phyloP scores from a whole-genome alignment of 2,329 filamentous ascomycete species.

The Diaporthe destruens region DNA sequence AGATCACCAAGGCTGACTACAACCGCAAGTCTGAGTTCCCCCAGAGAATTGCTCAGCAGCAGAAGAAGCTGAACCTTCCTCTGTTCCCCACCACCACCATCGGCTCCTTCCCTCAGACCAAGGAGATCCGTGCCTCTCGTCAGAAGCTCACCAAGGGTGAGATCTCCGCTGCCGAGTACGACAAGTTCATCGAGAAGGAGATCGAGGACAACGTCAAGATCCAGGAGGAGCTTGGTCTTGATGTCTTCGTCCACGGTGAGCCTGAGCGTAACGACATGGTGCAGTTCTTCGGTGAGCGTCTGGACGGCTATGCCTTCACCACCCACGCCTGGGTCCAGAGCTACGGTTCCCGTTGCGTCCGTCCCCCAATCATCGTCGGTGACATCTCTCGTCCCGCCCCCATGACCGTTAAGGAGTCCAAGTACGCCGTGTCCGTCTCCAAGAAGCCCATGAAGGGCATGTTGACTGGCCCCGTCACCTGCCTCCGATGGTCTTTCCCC shows the following conservation, averaged over 20 bases:
- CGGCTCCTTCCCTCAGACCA: conserved; percentile 99
- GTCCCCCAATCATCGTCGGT: conserved; percentile 97
- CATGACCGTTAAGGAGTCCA: conserved; percentile 99
- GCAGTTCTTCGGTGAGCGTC: conserved; percentile 98
- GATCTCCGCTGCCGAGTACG: conserved; percentile 92
- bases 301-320: conserved; percentile 98
- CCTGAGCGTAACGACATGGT: conserved; percentile 99
- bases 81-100: conserved; percentile 99
- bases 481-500: conserved; percentile 99
- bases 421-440: conserved; percentile 95
- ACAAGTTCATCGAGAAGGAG: conserved; percentile 99
- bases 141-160: conserved; percentile 99
- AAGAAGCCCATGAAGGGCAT: conserved; percentile 99
- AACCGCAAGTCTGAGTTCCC: conserved; percentile 93
- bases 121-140: conserved; percentile 91
- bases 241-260: conserved; percentile 98
- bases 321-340: conserved; percentile 98
- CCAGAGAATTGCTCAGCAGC: conserved; percentile 86
- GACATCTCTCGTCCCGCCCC: conserved; percentile 96
- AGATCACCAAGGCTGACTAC: conserved; percentile 87
- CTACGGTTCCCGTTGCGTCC: conserved; percentile 98
- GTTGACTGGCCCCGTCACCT: conserved; percentile 99
- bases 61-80: conserved; percentile 92
- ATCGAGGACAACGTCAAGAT: conserved; percentile 95
- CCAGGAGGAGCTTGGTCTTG: conserved; percentile 97